A percentile compares a stretch with the other conserved stretches of the same genome.
phyloP scores from a whole-genome alignment of 495 filamentous ascomycete species.

The Staphylotrichum tortipilum region DNA sequence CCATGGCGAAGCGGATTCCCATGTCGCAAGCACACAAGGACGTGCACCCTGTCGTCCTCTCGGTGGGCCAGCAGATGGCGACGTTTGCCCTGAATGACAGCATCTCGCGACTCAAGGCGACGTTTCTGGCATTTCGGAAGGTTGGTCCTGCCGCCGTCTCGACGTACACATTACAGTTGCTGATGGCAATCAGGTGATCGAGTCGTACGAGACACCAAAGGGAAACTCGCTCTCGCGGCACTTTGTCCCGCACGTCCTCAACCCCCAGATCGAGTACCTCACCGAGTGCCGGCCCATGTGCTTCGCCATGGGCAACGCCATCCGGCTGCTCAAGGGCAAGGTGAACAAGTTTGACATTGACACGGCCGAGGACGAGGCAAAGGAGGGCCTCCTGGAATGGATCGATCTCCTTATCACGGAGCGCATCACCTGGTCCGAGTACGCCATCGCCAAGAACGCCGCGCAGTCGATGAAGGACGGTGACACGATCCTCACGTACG shows the following conservation, averaged over 20 bases:
- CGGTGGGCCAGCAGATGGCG: slow-evolving; percentile 82
- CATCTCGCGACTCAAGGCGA: slow-evolving; percentile 79
- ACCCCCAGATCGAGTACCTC: slow-evolving; percentile 89
- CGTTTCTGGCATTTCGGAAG: slow-evolving; percentile 78
- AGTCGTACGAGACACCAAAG: slow-evolving; percentile 80
- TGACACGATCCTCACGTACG: slow-evolving; percentile 81
- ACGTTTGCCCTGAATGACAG: slow-evolving; percentile 85
- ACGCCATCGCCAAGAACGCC: slow-evolving; percentile 70
- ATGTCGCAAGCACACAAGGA: slow-evolving; percentile 74
- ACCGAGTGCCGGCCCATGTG: slow-evolving; percentile 86
- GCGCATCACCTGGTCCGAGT: slow-evolving; percentile 75
- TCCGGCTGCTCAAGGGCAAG: slow-evolving; percentile 82
- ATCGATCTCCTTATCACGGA: slow-evolving; percentile 90
- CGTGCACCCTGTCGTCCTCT: slow-evolving; percentile 79
- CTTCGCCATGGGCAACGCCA: slow-evolving; percentile 90
- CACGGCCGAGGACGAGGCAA: slow-evolving; percentile 67
- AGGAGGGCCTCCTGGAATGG: slow-evolving; percentile 60
- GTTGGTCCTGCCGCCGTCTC: slow-evolving; percentile 37
- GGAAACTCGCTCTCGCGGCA: slow-evolving; percentile 79
- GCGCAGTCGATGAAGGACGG: slow-evolving; percentile 60
- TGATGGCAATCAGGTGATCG: slow-evolving; percentile 58
- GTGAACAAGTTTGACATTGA: slow-evolving; percentile 81
- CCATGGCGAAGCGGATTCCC: slow-evolving; percentile 65
- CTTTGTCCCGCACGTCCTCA: slow-evolving; percentile 82
- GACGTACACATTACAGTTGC: neutral